Conservation (phyloP, 306 rosid species). For the Vigna hirtella region DNA sequence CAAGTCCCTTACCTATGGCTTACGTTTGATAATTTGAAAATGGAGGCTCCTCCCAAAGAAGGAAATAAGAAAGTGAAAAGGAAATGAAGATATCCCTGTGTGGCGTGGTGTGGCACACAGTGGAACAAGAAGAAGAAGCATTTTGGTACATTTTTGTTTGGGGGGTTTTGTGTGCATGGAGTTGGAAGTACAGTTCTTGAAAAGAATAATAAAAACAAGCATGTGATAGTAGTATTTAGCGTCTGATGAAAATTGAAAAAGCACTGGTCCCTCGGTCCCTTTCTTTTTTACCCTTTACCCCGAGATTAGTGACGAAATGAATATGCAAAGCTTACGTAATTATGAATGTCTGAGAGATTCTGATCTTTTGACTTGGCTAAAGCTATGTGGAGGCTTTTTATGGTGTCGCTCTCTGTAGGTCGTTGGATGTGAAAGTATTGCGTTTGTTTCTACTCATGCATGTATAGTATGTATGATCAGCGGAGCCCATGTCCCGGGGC, state of each 20-base stretch:
- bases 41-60: conserved; percentile 26
- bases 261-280: neutral
- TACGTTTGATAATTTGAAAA: conserved; percentile 47
- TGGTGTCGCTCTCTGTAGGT: conserved; percentile 31
- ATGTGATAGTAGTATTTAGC: neutral
- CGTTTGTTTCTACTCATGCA: conserved; percentile 51
- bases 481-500: conserved; percentile 50
- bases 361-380: conserved; percentile 56
- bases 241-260: neutral
- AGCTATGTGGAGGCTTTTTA: conserved; percentile 34
- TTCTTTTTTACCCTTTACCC: conserved; percentile 36
- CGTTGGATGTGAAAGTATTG: conserved; percentile 34
- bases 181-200: conserved; percentile 32
- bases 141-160: conserved; percentile 12
- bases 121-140: conserved; percentile 34
- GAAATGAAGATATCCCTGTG: neutral
- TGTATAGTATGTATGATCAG: neutral
- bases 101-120: conserved; percentile 6
- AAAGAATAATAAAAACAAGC: conserved; percentile 27
- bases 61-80: neutral
- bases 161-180: conserved; percentile 44
- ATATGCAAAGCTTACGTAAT: conserved; percentile 65
- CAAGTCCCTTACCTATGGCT: conserved; percentile 49
- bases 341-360: conserved; percentile 43
- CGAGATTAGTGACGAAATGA: conserved; percentile 53